Base-by-base conservation (phyloP, 805 yeast species). In the Wickerhamomyces sydowiorum region DNA sequence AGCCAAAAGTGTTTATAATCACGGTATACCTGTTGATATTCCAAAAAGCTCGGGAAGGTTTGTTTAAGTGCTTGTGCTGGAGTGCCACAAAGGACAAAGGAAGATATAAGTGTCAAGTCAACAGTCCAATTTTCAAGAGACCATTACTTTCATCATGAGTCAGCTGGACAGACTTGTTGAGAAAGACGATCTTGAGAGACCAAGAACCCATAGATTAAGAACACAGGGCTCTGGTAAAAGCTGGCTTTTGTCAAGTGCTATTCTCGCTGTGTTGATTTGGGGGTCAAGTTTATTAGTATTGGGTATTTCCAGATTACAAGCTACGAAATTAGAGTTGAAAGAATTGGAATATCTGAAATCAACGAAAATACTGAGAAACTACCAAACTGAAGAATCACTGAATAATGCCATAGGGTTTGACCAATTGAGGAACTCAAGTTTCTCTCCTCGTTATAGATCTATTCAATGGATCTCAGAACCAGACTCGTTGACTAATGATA, bases 401-500 rank as follows among this genome's bases (percentile, higher is more conserved):
- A 21, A 22, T 4, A 8, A 36, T 12, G 32, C 10, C 7, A 42
- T 57, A 3, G 51, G 58, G 1, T 71, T 78, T 39, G 62, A 65
- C 1, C 64, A 67, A 32, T 64, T 70, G 3, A 70, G 91, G 48
- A 73, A 75, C 39, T 78, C 78, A 1, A 68, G 74, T 3, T 84
- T 84, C 51, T 46, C 56, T 0, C 82, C 93, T 0, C 60, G 65
- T 14, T 61, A 54, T 38, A 74, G 76, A 46, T 59, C 73, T 8
- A 67, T 87, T 25, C 91, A 84, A 58, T 87, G 96, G 96, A 75
- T 86, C 36, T 53, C 58, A 10, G 66, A 62, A 15, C 76, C 78
- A 2, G 68, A 68, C 20, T 74, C 82, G 0, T 54, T 64, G 9
- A 48, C 50, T 12, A 62, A 75, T 46, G 90, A 82, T 56, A 73